Conservation (phyloP, 1,284 basidiomycete genomes). For the Austropuccinia psidii region DNA sequence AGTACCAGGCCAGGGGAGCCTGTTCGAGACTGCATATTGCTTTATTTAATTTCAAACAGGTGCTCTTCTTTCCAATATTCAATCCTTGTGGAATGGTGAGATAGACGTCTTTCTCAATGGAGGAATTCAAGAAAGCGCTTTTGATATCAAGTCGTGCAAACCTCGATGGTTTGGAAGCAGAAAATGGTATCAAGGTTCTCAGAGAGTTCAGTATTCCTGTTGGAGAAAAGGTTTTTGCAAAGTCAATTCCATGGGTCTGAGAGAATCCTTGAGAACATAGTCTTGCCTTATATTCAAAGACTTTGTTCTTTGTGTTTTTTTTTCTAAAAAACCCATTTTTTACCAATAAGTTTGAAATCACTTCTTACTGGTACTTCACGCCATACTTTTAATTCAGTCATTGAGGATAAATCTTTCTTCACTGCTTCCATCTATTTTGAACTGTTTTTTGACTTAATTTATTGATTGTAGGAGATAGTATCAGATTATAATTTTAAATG, state of each 20-base stretch:
- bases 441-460: constrained; percentile 1
- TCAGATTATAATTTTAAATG: no score
- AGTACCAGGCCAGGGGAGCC: neutral
- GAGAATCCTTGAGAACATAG: neutral
- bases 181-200: neutral
- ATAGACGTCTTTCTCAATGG: neutral
- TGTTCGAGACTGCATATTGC: constrained; percentile 14
- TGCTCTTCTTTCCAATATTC: no score
- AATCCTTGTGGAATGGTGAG: neutral
- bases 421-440: neutral
- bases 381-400: neutral
- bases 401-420: no score
- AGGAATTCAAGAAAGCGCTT: neutral
- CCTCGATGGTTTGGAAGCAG: neutral
- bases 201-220: neutral
- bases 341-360: neutral
- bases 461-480: no score
- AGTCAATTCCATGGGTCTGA: neutral
- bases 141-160: constrained; percentile 14
- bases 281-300: constrained; percentile 2
- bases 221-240: neutral
- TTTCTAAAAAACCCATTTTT: neutral
- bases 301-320: neutral
- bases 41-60: neutral
- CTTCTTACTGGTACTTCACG: neutral